These are phyloP conservation scores for Phytophthora lateralis DNA, from an alignment of 352 stramenopile genomes.

Conservation along the genomic window DNA sequence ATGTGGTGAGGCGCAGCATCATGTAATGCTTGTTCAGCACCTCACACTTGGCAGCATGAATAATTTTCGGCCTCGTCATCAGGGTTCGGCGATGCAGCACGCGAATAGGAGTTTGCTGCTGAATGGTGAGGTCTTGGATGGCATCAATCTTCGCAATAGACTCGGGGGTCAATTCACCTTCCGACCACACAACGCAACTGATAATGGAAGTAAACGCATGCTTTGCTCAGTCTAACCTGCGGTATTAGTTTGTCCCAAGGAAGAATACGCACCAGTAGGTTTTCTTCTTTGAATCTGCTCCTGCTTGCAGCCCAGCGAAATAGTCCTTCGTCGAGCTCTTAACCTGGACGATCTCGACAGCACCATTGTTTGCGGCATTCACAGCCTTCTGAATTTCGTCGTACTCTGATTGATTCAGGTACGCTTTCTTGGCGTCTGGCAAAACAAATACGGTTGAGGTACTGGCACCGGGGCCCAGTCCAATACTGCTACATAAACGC, in stretches of 20 bases:
- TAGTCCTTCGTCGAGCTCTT: slow-evolving; percentile 78
- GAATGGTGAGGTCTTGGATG: slow-evolving; percentile 87
- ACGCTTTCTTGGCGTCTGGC: slow-evolving; percentile 77
- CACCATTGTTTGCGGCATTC: slow-evolving; percentile 69
- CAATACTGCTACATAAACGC: background rate
- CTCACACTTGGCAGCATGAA: slow-evolving; percentile 86
- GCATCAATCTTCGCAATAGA: slow-evolving; percentile 74
- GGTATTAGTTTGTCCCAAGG: background rate
- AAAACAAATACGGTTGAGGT: slow-evolving; percentile 12
- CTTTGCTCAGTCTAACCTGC: background rate
- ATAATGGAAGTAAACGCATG: background rate
- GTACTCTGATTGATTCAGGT: slow-evolving; percentile 59
- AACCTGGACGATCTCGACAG: slow-evolving; percentile 88
- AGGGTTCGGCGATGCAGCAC: slow-evolving; percentile 97
- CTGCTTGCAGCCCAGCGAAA: slow-evolving; percentile 77
- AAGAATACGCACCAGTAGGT: slow-evolving; percentile 73
- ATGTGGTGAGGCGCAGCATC: slow-evolving; percentile 94
- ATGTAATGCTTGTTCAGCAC: slow-evolving; percentile 98
- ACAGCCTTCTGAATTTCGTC: slow-evolving; percentile 60
- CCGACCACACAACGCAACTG: slow-evolving; percentile 84
- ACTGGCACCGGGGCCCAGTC: background rate
- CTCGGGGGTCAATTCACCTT: slow-evolving; percentile 59
- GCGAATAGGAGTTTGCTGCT: slow-evolving; percentile 97
- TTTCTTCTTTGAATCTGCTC: slow-evolving; percentile 88
- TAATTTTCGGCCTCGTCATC: slow-evolving; percentile 91